Evolutionary conservation across 352 stramenopile species (phyloP).

Genomic region (Pythium utonaiense): DNA sequence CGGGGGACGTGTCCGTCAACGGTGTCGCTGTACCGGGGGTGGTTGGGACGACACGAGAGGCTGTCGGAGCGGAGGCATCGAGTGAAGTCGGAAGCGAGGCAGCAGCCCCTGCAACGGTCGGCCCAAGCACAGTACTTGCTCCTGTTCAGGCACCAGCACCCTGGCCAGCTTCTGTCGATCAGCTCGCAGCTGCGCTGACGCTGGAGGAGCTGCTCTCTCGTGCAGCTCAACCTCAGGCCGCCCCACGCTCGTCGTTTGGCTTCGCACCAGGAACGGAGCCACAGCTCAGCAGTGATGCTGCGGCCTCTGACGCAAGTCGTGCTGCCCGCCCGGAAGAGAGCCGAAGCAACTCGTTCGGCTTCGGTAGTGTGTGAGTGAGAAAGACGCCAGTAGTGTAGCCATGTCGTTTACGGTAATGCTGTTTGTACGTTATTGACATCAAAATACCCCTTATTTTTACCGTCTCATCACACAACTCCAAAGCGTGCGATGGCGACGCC

Average conservation of each 20-base stretch:
- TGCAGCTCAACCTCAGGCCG: background rate
- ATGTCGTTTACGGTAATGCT: background rate
- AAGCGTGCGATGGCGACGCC: background rate
- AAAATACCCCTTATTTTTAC: background rate
- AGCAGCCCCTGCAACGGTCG: background rate
- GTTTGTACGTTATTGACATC: background rate
- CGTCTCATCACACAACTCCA: background rate
- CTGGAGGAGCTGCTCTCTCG: background rate
- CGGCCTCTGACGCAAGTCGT: no score
- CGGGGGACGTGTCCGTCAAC: conserved; percentile 7
- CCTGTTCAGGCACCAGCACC: background rate
- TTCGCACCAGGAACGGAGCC: background rate
- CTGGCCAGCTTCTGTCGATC: background rate
- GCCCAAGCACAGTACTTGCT: background rate
- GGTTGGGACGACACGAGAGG: background rate
- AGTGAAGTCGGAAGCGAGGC: background rate
- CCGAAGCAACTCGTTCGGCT: background rate
- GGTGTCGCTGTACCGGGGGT: background rate
- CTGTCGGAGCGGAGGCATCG: background rate
- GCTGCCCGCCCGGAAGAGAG: background rate
- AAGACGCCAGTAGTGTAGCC: background rate
- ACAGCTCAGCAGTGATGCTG: no score
- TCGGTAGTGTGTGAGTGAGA: background rate
- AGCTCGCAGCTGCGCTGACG: background rate
- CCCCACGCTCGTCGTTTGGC: background rate